These are phyloP conservation scores for Salix dunnii DNA, from an alignment of 345 rosid species.

Conservation along the genomic window DNA sequence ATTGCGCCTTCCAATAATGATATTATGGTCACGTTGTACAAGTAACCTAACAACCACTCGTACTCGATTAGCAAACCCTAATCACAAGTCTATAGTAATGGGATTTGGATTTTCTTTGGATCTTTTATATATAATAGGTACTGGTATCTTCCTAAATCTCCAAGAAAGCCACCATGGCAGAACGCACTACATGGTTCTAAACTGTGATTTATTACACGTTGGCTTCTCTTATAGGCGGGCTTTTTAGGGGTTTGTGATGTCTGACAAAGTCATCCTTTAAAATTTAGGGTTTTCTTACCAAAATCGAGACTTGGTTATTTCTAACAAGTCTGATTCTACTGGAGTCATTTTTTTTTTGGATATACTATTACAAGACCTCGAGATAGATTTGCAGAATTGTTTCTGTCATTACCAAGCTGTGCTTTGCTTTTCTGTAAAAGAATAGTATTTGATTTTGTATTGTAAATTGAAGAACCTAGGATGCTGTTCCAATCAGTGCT, in stretches of 20 bases:
- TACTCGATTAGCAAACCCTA: slow-evolving; percentile 27
- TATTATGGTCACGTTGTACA: background rate
- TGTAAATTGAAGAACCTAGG: slow-evolving; percentile 38
- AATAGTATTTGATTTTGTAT: slow-evolving; percentile 4
- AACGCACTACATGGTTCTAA: background rate
- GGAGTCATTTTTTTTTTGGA: background rate
- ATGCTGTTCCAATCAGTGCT: slow-evolving; percentile 52
- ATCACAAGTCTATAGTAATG: slow-evolving; percentile 11
- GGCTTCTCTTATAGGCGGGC: background rate
- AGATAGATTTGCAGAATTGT: slow-evolving; percentile 19
- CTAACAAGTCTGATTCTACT: slow-evolving; percentile 8
- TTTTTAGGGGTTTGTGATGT: slow-evolving; percentile 1
- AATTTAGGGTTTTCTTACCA: slow-evolving; percentile 20
- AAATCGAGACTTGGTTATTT: slow-evolving; percentile 8
- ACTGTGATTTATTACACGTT: slow-evolving; percentile 1
- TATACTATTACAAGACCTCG: slow-evolving; percentile 15
- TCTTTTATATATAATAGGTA: too few relatives aligned
- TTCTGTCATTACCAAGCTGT: slow-evolving; percentile 17
- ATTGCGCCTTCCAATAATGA: slow-evolving; percentile 13
- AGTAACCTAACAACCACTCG: background rate
- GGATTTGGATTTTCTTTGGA: background rate
- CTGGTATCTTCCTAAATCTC: slow-evolving; percentile 1
- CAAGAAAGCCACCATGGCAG: background rate
- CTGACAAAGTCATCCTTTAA: slow-evolving; percentile 21
- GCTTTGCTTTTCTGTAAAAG: slow-evolving; percentile 11